Conservation (phyloP, 768 basidiomycete genomes). For the Tephrocybe sp. region DNA sequence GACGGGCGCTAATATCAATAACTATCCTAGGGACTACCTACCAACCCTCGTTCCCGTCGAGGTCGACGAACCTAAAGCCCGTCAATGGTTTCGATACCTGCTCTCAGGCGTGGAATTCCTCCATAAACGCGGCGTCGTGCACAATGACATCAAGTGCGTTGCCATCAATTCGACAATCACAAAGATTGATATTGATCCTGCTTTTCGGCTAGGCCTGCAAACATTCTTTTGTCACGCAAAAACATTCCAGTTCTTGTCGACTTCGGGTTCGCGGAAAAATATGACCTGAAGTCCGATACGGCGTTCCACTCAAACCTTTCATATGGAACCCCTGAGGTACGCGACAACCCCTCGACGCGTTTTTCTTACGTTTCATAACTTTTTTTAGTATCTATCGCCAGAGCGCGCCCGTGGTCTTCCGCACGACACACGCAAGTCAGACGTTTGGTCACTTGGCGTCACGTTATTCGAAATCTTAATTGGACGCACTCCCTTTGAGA, state of each 20-base stretch:
- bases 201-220: slow-evolving; percentile 65
- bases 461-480: slow-evolving; percentile 94
- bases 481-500: slow-evolving; percentile 90
- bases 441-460: slow-evolving; percentile 81
- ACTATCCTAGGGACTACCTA: slow-evolving; percentile 69
- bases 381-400: slow-evolving; percentile 79
- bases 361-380: slow-evolving; percentile 6
- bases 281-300: slow-evolving; percentile 57
- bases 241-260: slow-evolving; percentile 89
- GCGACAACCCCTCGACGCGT: slow-evolving; percentile 7
- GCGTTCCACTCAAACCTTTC: slow-evolving; percentile 82
- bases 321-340: slow-evolving; percentile 89
- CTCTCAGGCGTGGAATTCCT: slow-evolving; percentile 83
- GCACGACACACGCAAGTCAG: slow-evolving; percentile 93
- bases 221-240: slow-evolving; percentile 79
- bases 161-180: slow-evolving; percentile 1
- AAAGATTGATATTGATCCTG: neutral
- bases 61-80: slow-evolving; percentile 75
- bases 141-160: slow-evolving; percentile 91
- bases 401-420: slow-evolving; percentile 84
- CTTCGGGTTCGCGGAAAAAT: slow-evolving; percentile 94
- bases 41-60: slow-evolving; percentile 87
- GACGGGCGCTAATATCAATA: slow-evolving; percentile 5
- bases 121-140: slow-evolving; percentile 79
- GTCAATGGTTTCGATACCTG: slow-evolving; percentile 78